Evolutionary conservation across 352 stramenopile genomes (phyloP), one percentile per base, ranked within the genome.

Genomic region (Peronospora destructor): DNA sequence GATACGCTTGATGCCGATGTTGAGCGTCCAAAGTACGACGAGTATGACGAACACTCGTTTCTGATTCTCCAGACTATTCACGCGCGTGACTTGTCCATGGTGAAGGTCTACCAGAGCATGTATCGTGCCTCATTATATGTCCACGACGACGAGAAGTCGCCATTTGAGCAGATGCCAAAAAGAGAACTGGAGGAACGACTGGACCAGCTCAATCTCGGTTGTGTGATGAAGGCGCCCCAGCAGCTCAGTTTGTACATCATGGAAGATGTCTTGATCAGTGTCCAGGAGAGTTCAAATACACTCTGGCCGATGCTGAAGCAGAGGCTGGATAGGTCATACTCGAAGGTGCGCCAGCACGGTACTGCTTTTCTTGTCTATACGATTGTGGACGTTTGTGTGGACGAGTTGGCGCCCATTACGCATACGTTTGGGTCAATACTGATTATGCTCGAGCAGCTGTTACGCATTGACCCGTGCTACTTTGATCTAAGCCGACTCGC

Each of bases 31-130:
- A 95, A 95, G 50, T 90, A 88, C 49, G 84, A 95, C 32, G 67
- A 80, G 33, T 95, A 91, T 56, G 80, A 94, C 26, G 84, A 91
- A 28, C 84, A 95, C 51, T 68, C 73, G 46, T 87, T 74, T 5
- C 49, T 95, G 16, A 75, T 91, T 42, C 48, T 91, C 5, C 76
- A 85, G 29, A 83, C 72, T 1, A 59, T 87, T 19, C 71, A 84
- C 17, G 62, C 76, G 4, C 63, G 65, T 6, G 68, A 88, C 26
- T 46, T 85, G 29, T 45, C 38, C 4, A 68, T 73, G 49, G 70
- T 88, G 14, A 84, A 76, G 34, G 62, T 44, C 21, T 88, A 87
- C 56, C 80, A 91, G 49, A 66, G 62, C 49, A 85, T 87, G 71
- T 87, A 84, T 52, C 75, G 75, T 43, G 66, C 68, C 3, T 85